Percentiles rank a stretch among this genome's conserved stretches.
These are phyloP conservation scores for Colletotrichum truncatum DNA, from an alignment of 2,329 filamentous ascomycete species.

Conservation along the genomic window DNA sequence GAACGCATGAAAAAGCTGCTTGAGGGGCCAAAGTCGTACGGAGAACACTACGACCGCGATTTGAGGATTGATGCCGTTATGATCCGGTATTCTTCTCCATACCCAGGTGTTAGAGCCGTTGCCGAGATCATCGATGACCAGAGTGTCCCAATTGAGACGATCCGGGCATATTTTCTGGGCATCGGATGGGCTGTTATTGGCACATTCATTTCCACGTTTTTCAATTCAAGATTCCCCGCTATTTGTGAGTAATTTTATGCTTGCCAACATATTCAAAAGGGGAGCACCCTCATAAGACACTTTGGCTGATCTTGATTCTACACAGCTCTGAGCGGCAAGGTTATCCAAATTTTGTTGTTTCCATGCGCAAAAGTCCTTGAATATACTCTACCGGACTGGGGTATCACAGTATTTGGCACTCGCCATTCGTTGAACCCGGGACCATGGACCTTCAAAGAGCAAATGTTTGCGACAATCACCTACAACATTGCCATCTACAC, in stretches of 20 bases:
- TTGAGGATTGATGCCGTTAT: constrained; percentile 49
- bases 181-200: constrained; percentile 49
- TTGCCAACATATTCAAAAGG: no score
- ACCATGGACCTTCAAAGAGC: constrained; percentile 52
- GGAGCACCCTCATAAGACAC: not conserved
- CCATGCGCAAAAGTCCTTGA: constrained; percentile 56
- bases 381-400: constrained; percentile 53
- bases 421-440: constrained; percentile 49
- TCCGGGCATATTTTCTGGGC: constrained; percentile 53
- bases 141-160: constrained; percentile 47
- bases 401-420: constrained; percentile 47
- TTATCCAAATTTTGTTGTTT: constrained; percentile 56
- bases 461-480: constrained; percentile 51
- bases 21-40: constrained; percentile 48
- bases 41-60: constrained; percentile 51
- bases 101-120: constrained; percentile 52
- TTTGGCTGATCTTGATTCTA: not conserved
- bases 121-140: constrained; percentile 46
- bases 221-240: constrained; percentile 49
- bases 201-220: constrained; percentile 51
- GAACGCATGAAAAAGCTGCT: constrained; percentile 50
- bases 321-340: constrained; percentile 41
- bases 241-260: constrained; percentile 41
- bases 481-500: constrained; percentile 47
- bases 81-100: constrained; percentile 51